These are phyloP conservation scores for Ambrosiella beaveri DNA, from an alignment of 2,329 filamentous ascomycete genomes.

Conservation along the genomic window DNA sequence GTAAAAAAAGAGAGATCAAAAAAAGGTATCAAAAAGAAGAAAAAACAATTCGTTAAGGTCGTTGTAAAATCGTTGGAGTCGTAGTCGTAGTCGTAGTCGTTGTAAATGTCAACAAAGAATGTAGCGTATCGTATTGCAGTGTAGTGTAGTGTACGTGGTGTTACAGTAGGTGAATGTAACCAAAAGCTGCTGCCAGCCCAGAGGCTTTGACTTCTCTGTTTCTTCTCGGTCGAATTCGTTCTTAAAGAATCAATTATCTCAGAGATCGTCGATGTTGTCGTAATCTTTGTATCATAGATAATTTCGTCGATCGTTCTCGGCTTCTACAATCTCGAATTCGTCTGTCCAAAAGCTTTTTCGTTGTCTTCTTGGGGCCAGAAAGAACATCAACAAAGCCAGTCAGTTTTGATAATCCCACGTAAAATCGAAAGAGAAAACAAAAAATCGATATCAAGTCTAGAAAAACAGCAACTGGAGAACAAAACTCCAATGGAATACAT, in stretches of 20 bases:
- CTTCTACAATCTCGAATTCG: too few species aligned
- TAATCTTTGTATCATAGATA: too few species aligned
- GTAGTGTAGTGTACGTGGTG: neutral
- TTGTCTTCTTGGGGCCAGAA: neutral
- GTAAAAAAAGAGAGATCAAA: neutral
- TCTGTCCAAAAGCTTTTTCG: too few species aligned
- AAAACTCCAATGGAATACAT: neutral
- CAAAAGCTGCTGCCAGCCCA: too few species aligned
- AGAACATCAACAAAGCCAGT: neutral
- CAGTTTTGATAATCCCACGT: neutral
- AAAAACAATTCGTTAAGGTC: neutral
- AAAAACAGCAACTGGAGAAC: neutral
- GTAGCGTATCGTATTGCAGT: neutral
- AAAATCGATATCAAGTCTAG: neutral
- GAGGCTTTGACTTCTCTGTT: too few species aligned
- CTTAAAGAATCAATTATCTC: too few species aligned
- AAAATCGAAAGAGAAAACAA: neutral
- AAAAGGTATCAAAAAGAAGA: too few species aligned
- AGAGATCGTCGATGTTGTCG: too few species aligned
- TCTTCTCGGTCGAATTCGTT: too few species aligned
- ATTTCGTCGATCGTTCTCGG: too few species aligned
- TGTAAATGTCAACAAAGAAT: neutral
- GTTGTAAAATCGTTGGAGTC: neutral
- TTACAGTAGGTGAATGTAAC: too few species aligned
- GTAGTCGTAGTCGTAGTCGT: neutral